Base-by-base conservation (phyloP, 2,329 filamentous ascomycete genomes). In the Domatiomyces catenatus region DNA sequence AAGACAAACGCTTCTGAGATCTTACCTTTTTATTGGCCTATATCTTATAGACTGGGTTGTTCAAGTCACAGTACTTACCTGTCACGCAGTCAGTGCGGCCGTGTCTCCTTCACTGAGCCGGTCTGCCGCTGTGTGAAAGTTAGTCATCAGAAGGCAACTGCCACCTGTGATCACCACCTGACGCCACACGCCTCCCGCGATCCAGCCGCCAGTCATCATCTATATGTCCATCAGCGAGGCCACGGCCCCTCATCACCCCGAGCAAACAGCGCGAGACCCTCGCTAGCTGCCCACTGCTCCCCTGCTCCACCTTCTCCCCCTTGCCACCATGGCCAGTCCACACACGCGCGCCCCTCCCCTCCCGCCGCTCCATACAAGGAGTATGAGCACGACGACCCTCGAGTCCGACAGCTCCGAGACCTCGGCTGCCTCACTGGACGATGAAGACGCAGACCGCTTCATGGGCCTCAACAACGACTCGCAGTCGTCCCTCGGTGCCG, bases 391-490 rank as follows among this genome's bases (percentile, higher is more conserved):
- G 15, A 51, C 52, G 32, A 60, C 57, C 2, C 52, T 57, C 46
- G 58, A 60, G 19, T 60, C 58, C 5, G 57, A 59, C 48, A 59
- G 57, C 47, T 60, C 58, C 26, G 58, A 59, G 39, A 59, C 50
- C n/a, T 72, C 70, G n/a, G 69, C 70, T 26, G 68, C 71, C 58
- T 69, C 69, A 50, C 80, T 83, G 48, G 80, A 79, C 64, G 84
- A 87, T 63, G 87, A 93, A 68, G 90, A 95, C 69, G 94, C 88
- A 59, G 90, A 95, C 69, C 94, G 92, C 67, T 92, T 92, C 67
- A 83, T 84, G 64, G 78, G 76, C 51, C 83, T 84, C 58, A 67
- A 74, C 61, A 94, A 95, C 70, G 90, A 95, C 69, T 95, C 90
- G 3, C 79, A 92, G 65, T 95, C 90, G 0, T 95, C 90, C 0